Base-by-base conservation (phyloP, 2,329 filamentous ascomycete species). In the Fusarium solani-melongenae region DNA sequence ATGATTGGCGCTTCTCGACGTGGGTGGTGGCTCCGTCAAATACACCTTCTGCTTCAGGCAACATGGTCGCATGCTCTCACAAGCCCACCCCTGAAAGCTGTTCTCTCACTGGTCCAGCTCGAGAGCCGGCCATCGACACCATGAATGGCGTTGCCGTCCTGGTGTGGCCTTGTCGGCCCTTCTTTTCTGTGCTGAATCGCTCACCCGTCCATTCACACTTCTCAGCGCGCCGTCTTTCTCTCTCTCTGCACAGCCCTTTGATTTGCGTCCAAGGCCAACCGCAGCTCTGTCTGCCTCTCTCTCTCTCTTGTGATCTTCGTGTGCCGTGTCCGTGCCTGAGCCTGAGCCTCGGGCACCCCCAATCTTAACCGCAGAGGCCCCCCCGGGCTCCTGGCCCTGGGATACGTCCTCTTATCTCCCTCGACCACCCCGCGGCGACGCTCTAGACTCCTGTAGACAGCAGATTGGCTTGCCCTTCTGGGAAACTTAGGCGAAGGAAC, bases 401-500 rank as follows among this genome's bases (percentile, higher is more conserved):
- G 66, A 68, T 60, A 63, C 41, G 66, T 69, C 69, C 69, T 77
- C 71, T 76, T 77, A 78, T 78, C 77, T 77, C 70, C 65, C 70
- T 74, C 71, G 66, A 76, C 69, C 41, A 74, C 71, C 75, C 76
- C 75, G 69, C 70, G 74, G 55, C 64, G 62, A 65, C 71, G 70
- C 74, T 75, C 67, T 55, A 77, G 75, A 69, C 75, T 75, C 76
- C 62, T 73, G 67, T 46, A 76, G 74, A 78, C 72, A 79, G 73
- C 67, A 79, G 76, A 78, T 79, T 79, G 75, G 80, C 76, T 81
- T 82, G 77, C 81, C 82, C 74, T 79, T 79, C 76, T 75, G 62
- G 79, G 80, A 75, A 81, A 80, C 59, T 76, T 82, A 79, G 78
- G 78, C 81, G 78, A 83, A 71, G 82, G 81, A 81, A 83, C 82